These are phyloP conservation scores for Dioscorea dumetorum DNA, from an alignment of 106 monocot genomes.

Conservation along the genomic window DNA sequence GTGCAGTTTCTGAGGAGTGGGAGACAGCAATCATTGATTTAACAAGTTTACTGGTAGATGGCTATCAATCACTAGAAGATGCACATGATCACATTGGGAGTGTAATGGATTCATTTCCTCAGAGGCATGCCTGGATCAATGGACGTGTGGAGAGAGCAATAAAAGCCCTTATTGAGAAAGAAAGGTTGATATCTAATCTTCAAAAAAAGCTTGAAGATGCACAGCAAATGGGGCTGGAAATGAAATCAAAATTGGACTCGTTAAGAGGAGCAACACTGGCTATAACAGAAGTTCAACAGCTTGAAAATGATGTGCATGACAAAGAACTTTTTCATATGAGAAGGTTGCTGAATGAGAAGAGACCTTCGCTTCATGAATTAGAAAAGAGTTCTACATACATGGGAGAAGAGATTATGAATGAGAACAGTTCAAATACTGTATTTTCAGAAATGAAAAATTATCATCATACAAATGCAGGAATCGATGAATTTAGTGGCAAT, in stretches of 20 bases:
- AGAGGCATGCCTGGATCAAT: slow-evolving; percentile 22
- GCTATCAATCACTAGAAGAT: slow-evolving; percentile 60
- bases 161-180: slow-evolving; percentile 45
- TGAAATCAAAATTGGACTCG: slow-evolving; percentile 43
- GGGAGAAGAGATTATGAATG: slow-evolving; percentile 18
- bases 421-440: slow-evolving; percentile 9
- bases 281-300: slow-evolving; percentile 44
- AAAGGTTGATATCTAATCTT: slow-evolving; percentile 39
- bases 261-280: slow-evolving; percentile 58
- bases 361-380: slow-evolving; percentile 19
- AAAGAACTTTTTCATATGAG: slow-evolving; percentile 18
- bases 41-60: slow-evolving; percentile 53
- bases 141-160: slow-evolving; percentile 52
- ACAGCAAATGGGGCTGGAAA: slow-evolving; percentile 36
- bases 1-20: slow-evolving; percentile 46
- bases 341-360: slow-evolving; percentile 22
- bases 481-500: slow-evolving; percentile 1
- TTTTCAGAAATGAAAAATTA: slow-evolving; percentile 12
- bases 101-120: slow-evolving; percentile 47
- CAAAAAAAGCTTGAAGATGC: slow-evolving; percentile 51
- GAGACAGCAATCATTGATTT: slow-evolving; percentile 57
- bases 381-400: slow-evolving; percentile 12
- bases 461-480: slow-evolving; percentile 3
- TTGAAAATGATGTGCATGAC: slow-evolving; percentile 24
- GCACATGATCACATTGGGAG: slow-evolving; percentile 49